Base-by-base conservation (phyloP, 169 alveolate species). In the Cryptosporidium felis region DNA sequence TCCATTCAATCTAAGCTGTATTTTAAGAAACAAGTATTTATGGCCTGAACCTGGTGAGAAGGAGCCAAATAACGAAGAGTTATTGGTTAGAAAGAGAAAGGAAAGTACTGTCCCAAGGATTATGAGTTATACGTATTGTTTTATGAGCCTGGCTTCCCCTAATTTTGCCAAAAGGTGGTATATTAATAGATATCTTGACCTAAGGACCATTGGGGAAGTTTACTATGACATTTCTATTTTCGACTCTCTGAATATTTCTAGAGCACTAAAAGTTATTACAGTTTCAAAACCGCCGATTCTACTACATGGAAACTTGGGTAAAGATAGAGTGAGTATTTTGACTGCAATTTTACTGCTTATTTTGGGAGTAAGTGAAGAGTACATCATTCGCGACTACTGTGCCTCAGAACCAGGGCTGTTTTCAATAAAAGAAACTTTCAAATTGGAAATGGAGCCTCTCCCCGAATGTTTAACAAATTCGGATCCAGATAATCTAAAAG, bases 201-300 rank as follows among this genome's bases (percentile, higher is more conserved):
- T 28, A 51, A 49, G 58, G 40, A 49, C 67, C 14, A 49, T 53
- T 16, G 67, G 67, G 9, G 85, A 41, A 21, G 44, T 53, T 40
- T 74, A 74, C 28, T 74, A 21, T 74, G 65, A 49, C 21, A 21
- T 74, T 36, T 58, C 67, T 2, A 32, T 74, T 30, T 53, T 49
- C 38, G 85, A 49, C 42, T 49, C 74, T 0, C 14, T 5, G 10
- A 53, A 65, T n/a, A 38, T 74, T 34, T 74, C 46, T 2, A 74
- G 74, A 36, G 59, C 67, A 9, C 26, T 74, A 1, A 74, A 74
- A 49, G 46, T 74, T 30, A 74, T 74, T 21, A 56, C 67, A 4
- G 85, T 74, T 53, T 74, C 85, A 38, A 60, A 40, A 1, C 85
- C 85, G 14, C 85, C 85, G 40, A 74, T 74, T 36, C 38, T 74